Conservation (phyloP, 108 stramenopile genomes). For the Pseudonitzschia delicatissima region DNA sequence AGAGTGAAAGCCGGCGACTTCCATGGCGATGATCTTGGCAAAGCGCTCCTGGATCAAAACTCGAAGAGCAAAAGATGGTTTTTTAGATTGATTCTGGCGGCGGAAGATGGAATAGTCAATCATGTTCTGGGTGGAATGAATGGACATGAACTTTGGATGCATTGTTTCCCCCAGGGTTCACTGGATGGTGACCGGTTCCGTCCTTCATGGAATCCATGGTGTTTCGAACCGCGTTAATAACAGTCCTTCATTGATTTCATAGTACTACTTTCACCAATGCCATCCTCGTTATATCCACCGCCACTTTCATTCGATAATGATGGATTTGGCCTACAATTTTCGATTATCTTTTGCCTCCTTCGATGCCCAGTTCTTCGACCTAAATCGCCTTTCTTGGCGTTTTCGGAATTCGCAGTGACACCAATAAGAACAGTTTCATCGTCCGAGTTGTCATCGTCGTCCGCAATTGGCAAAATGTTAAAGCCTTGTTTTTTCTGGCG, state of each 20-base stretch:
- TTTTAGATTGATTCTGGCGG: constrained; percentile 22
- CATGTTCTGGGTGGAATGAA: constrained; percentile 32
- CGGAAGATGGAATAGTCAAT: constrained; percentile 27
- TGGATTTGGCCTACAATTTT: constrained; percentile 16
- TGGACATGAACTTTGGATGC: constrained; percentile 31
- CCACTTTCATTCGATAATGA: background rate
- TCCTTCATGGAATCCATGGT: constrained; percentile 11
- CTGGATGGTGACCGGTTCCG: constrained; percentile 2
- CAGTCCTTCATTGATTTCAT: constrained; percentile 49
- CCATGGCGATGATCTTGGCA: constrained; percentile 80
- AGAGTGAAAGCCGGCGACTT: constrained; percentile 78
- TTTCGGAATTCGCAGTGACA: background rate
- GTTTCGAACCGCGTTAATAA: constrained; percentile 38
- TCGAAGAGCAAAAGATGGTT: constrained; percentile 76
- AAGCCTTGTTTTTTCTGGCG: constrained; percentile 31
- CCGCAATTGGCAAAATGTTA: constrained; percentile 24
- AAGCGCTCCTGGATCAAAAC: constrained; percentile 79
- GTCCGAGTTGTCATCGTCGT: constrained; percentile 5
- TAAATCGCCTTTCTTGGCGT: constrained; percentile 4
- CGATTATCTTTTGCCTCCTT: constrained; percentile 28
- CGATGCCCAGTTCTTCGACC: constrained; percentile 10
- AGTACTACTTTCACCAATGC: background rate
- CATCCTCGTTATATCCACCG: background rate
- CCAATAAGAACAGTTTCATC: constrained; percentile 2
- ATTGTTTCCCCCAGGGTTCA: constrained; percentile 5